A percentile compares a stretch with the other conserved stretches of the same genome.
Evolutionary conservation across 2,329 filamentous ascomycete genomes (phyloP).

Genomic region (Trichophyton mentagrophytes): DNA sequence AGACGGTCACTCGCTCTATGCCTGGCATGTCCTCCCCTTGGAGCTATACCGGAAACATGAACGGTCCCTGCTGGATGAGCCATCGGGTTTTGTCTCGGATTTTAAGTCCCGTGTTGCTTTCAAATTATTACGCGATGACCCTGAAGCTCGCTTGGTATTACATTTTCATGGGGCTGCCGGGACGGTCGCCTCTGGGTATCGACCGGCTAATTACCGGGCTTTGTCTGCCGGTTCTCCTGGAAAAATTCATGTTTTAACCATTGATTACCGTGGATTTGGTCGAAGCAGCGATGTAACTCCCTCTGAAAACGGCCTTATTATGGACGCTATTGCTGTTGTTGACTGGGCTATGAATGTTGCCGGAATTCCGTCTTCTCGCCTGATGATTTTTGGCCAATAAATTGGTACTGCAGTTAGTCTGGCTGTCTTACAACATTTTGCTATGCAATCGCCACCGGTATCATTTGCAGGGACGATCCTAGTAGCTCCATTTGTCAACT

Average conservation of each 20-base stretch:
- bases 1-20: slow-evolving; percentile 32
- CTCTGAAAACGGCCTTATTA: slow-evolving; percentile 43
- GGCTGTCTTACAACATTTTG: slow-evolving; percentile 35
- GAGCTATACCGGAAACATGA: slow-evolving; percentile 36
- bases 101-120: slow-evolving; percentile 30
- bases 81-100: slow-evolving; percentile 23
- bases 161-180: slow-evolving; percentile 47
- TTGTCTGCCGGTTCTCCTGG: slow-evolving; percentile 39
- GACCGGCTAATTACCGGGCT: slow-evolving; percentile 45
- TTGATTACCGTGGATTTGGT: slow-evolving; percentile 53
- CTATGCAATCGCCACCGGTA: slow-evolving; percentile 30
- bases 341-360: slow-evolving; percentile 44
- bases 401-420: slow-evolving; percentile 44
- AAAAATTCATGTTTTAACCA: slow-evolving; percentile 45
- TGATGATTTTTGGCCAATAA: slow-evolving; percentile 48
- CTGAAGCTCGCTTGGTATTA: slow-evolving; percentile 34
- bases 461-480: slow-evolving; percentile 45
- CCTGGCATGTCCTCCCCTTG: slow-evolving; percentile 41
- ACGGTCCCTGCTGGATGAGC: slow-evolving; percentile 28
- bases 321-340: slow-evolving; percentile 41
- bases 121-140: slow-evolving; percentile 35
- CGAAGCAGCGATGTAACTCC: slow-evolving; percentile 39
- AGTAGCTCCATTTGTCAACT: slow-evolving; percentile 45
- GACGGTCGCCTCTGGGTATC: slow-evolving; percentile 43
- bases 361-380: slow-evolving; percentile 41